phyloP scores from a whole-genome alignment of 2,329 filamentous ascomycete genomes.

The Nemania diffusa region DNA sequence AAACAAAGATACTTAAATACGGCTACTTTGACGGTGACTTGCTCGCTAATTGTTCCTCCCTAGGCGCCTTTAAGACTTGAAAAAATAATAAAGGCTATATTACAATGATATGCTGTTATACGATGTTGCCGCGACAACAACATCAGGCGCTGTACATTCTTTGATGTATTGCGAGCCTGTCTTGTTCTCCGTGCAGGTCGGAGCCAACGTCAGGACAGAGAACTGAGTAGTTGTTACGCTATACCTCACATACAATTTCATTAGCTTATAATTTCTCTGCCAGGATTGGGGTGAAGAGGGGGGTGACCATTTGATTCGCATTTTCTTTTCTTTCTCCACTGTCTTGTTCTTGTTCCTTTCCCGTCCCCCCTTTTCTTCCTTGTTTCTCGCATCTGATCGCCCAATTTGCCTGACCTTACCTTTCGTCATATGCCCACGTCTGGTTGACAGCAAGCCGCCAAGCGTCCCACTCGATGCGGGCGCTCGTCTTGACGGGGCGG shows the following conservation, averaged over 20 bases:
- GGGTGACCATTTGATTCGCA: not conserved
- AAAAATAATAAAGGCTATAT: not conserved
- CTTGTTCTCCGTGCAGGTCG: constrained; percentile 39
- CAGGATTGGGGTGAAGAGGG: not conserved
- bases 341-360: not conserved
- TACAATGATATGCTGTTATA: not conserved
- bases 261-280: not conserved
- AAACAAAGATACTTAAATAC: not conserved
- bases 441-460: constrained; percentile 44
- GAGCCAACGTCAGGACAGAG: constrained; percentile 37
- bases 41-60: not conserved
- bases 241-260: not conserved
- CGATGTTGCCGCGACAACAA: constrained; percentile 31
- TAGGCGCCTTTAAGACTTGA: not conserved
- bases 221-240: constrained; percentile 38
- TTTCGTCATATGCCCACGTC: constrained; percentile 40
- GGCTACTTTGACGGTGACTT: not conserved
- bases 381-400: not conserved
- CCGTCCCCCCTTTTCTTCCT: not conserved
- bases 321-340: not conserved
- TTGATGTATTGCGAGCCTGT: constrained; percentile 40
- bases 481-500: constrained; percentile 39
- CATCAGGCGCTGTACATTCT: constrained; percentile 41
- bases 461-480: constrained; percentile 37
- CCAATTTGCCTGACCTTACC: constrained; percentile 27